phyloP scores from a whole-genome alignment of 129 eudicot genomes.

The Flaveria trinervia region DNA sequence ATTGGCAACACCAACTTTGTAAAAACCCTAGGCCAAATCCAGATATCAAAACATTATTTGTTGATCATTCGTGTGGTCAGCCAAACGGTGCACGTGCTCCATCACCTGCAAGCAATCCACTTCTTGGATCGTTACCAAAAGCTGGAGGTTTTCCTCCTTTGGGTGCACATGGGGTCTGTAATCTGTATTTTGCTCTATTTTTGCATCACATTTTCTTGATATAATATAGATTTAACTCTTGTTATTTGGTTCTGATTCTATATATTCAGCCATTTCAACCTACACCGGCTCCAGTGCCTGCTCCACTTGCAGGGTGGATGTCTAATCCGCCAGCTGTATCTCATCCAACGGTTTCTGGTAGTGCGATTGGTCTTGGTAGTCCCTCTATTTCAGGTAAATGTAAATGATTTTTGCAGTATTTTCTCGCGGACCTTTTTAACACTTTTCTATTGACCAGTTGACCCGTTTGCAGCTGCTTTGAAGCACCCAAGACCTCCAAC shows the following conservation, averaged over 20 bases:
- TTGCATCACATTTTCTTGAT: neutral
- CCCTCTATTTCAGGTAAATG: slow-evolving; percentile 66
- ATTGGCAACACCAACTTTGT: slow-evolving; percentile 96
- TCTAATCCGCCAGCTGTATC: slow-evolving; percentile 68
- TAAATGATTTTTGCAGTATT: neutral
- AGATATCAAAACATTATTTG: slow-evolving; percentile 86
- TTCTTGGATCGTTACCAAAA: slow-evolving; percentile 81
- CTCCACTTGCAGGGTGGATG: slow-evolving; percentile 96
- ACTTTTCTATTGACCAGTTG: slow-evolving; percentile 6
- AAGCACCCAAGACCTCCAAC: slow-evolving; percentile 87
- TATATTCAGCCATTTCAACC: slow-evolving; percentile 76
- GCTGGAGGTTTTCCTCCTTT: slow-evolving; percentile 88
- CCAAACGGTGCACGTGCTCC: slow-evolving; percentile 93
- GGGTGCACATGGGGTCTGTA: slow-evolving; percentile 87
- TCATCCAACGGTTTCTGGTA: slow-evolving; percentile 77
- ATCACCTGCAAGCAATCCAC: slow-evolving; percentile 77
- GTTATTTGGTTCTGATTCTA: neutral
- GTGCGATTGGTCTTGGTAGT: slow-evolving; percentile 74
- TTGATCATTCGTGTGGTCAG: slow-evolving; percentile 91
- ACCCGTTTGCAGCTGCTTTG: slow-evolving; percentile 56
- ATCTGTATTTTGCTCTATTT: neutral
- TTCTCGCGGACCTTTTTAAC: slow-evolving; percentile 8
- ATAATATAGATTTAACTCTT: neutral
- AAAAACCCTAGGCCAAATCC: slow-evolving; percentile 94
- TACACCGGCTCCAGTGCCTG: slow-evolving; percentile 61